phyloP scores from a whole-genome alignment of 2,329 filamentous ascomycete species.

The Lasiodiplodia hormozganensis region DNA sequence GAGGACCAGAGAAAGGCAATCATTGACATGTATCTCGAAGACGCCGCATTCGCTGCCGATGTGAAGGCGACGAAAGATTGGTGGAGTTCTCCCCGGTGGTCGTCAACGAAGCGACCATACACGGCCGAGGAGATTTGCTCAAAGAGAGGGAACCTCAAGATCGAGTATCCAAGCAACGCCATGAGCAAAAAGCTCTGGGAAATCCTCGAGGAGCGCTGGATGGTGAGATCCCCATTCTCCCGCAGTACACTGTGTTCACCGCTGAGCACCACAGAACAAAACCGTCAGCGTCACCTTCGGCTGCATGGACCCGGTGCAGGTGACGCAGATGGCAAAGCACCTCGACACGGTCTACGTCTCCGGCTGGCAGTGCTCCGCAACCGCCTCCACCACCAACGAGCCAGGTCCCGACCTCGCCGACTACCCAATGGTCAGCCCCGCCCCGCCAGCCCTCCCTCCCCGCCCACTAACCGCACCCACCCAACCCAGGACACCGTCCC shows the following conservation, averaged over 20 bases:
- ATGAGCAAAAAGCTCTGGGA: constrained; percentile 90
- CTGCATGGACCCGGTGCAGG: constrained; percentile 92
- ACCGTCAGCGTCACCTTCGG: constrained; percentile 90
- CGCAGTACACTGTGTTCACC: too few relatives aligned
- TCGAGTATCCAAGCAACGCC: constrained; percentile 83
- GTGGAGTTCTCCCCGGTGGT: constrained; percentile 87
- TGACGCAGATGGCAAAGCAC: constrained; percentile 96
- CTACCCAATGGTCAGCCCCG: constrained; percentile 68
- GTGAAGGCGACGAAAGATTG: constrained; percentile 83
- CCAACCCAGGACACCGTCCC: constrained; percentile 81
- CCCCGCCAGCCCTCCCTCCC: too few relatives aligned
- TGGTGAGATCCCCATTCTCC: constrained; percentile 55
- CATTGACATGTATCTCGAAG: constrained; percentile 2
- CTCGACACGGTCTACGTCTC: constrained; percentile 95
- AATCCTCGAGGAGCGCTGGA: constrained; percentile 80
- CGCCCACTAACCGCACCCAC: too few relatives aligned
- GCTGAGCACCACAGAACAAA: constrained; percentile 60
- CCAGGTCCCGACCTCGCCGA: constrained; percentile 92
- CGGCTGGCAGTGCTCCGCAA: constrained; percentile 93
- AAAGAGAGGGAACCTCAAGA: constrained; percentile 83
- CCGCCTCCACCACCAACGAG: constrained; percentile 86
- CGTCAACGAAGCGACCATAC: constrained; percentile 84
- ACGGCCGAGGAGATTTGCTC: constrained; percentile 91
- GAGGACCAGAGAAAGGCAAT: neutral
- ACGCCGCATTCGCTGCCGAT: constrained; percentile 54